Evolutionary conservation across 441 rosid genomes (phyloP), one percentile per base, ranked within the genome.

Genomic region (Adansonia rubrostipa): DNA sequence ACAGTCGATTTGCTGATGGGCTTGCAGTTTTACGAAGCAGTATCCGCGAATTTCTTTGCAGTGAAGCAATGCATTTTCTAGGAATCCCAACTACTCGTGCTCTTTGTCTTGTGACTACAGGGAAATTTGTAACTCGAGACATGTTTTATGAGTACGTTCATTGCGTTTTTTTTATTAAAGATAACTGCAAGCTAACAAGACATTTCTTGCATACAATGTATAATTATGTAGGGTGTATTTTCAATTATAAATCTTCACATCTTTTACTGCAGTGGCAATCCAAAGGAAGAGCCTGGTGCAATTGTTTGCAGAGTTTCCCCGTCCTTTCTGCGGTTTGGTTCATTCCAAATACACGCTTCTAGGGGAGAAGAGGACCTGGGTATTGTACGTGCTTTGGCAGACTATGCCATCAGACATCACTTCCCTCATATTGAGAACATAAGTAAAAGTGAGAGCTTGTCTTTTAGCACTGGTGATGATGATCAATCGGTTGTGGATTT

Each of bases 41-140:
- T 88, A 90, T 94, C 75, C 85, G 98, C 20, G 98, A 94, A 83
- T 94, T 91, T 79, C 94, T 96, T 61, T 96, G 99, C 84, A 93
- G 98, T 83, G 99, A 94, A 87, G 88, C 92, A 63, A 90, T 96
- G 93, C 95, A 94, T 85, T 85, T 77, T 83, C 87, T 96, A 9
- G 98, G 99, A 66, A 94, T 94, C 76, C 98, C 98, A 40, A 96
- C 98, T 33, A 94, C 99, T 45, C 97, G 98, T 78, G 98, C 99
- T 3, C 98, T 96, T 75, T 93, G 89, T 86, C 95, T 94, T 73
- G 95, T 90, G 82, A 90, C 92, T 14, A 94, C 98, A 17, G 99
- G 99, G 82, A 94, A 93, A 91, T 86, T 81, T 82, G 99, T 94
- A 71, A 86, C 91, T 61, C 93, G 98, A 48, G 99, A 96, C 86